Evolutionary conservation across 2,329 filamentous ascomycete species (phyloP), one percentile per base, ranked within the genome.

Genomic region (Cladosporium halotolerans): DNA sequence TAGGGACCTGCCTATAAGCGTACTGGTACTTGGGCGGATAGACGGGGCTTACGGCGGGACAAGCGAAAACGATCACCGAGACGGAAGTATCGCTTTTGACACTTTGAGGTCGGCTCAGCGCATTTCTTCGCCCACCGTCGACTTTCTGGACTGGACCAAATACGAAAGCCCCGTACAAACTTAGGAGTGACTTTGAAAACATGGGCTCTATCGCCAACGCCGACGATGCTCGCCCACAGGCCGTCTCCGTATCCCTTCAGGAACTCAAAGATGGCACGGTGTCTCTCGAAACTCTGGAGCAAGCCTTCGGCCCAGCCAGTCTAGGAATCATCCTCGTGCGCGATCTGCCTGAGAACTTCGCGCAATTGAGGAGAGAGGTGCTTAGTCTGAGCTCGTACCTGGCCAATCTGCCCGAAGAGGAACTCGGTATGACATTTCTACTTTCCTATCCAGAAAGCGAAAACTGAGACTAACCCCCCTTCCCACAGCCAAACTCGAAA

Each of bases 301-400:
- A 86, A 61, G 93, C 93, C 0, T 97, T 99, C 67, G 93, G 93
- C 0, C 89, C 91, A 1, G 83, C 88, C 23, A 96, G 90, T 2
- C 76, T 97, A 10, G 93, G 93, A 0, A 96, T 99, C 49, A 85
- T 99, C 52, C 76, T 97, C n/a, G 91, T 99, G 45, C 89, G 87
- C 67, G 88, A 90, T 66, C 81, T 97, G 0, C 88, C 90, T 0
- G 58, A 77, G 5, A 76, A 82, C 49, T 99, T 95, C 63, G 71
- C 79, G 11, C 72, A 79, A n/a, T 74, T 96, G 41, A 82, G 93
- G 56, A 80, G 80, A 55, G 80, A 80, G 55, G 79, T 95, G 2
- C 78, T 99, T 6, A 93, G 89, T 0, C 93, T 93, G 67, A 84
- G 90, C 3, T 95, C 89, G 0, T 93, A 95, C 67, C 82, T 97